A percentile compares a stretch with the other conserved stretches of the same genome.
Evolutionary conservation across 352 stramenopile genomes (phyloP).

Genomic region (Peronospora farinosa): DNA sequence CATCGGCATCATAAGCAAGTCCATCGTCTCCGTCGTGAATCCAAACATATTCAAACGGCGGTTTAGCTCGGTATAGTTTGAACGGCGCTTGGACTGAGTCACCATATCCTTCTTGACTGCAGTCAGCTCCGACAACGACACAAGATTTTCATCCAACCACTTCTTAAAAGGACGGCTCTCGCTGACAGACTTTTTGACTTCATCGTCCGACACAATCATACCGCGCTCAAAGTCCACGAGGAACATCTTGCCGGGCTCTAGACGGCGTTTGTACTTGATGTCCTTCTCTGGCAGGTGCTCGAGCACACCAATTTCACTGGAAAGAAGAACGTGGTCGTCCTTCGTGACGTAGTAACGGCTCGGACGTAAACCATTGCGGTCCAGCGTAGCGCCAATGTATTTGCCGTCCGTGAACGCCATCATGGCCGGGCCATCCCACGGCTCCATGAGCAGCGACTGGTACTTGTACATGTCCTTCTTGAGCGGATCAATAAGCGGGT

Average conservation of each 20-base stretch:
- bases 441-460: conserved; percentile 95
- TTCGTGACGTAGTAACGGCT: conserved; percentile 96
- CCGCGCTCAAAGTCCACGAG: conserved; percentile 93
- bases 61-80: conserved; percentile 68
- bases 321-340: conserved; percentile 92
- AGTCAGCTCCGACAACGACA: conserved; percentile 81
- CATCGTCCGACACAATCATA: conserved; percentile 91
- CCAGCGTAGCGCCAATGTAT: conserved; percentile 94
- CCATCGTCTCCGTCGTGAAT: conserved; percentile 92
- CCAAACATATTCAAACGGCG: conserved; percentile 93
- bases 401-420: conserved; percentile 94
- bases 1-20: conserved; percentile 94
- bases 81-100: conserved; percentile 23
- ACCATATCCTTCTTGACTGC: conserved; percentile 18
- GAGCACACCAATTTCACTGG: conserved; percentile 93
- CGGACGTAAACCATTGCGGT: conserved; percentile 93
- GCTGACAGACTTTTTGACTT: conserved; percentile 92
- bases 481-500: conserved; percentile 82
- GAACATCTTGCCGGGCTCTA: conserved; percentile 97
- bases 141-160: conserved; percentile 89
- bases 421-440: conserved; percentile 97
- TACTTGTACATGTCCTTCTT: conserved; percentile 98
- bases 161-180: conserved; percentile 85
- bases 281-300: conserved; percentile 86
- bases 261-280: conserved; percentile 91